Conservation (phyloP, 1,139 yeast genomes). For the Diutina neorugosa region DNA sequence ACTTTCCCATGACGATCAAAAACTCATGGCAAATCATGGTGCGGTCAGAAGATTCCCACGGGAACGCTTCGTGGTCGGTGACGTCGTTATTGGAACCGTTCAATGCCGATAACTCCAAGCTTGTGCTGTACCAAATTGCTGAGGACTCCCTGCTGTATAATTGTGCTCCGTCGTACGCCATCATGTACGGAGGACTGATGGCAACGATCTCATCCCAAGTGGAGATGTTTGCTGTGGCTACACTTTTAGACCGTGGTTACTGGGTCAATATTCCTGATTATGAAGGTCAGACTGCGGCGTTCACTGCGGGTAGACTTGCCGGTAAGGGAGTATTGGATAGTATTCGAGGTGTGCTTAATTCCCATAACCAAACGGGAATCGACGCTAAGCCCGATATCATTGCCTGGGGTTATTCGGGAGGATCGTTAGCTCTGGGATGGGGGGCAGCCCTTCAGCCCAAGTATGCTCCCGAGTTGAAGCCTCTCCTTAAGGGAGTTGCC, state of each 20-base stretch:
- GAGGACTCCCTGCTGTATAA: slow-evolving; percentile 8
- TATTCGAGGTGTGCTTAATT: slow-evolving; percentile 8
- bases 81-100: slow-evolving; percentile 8
- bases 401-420: slow-evolving; percentile 12
- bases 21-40: slow-evolving; percentile 8
- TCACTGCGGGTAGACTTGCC: slow-evolving; percentile 7
- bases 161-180: slow-evolving; percentile 9
- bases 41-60: slow-evolving; percentile 7
- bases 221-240: slow-evolving; percentile 6
- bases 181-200: slow-evolving; percentile 7
- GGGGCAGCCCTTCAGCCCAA: slow-evolving; percentile 3
- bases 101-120: slow-evolving; percentile 8
- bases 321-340: slow-evolving; percentile 9
- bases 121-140: slow-evolving; percentile 8
- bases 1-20: slow-evolving; percentile 5
- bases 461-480: slow-evolving; percentile 1
- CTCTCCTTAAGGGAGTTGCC: neutral
- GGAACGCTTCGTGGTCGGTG: slow-evolving; percentile 7
- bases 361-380: slow-evolving; percentile 8
- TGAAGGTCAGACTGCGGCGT: slow-evolving; percentile 9
- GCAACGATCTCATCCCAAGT: slow-evolving; percentile 6
- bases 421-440: slow-evolving; percentile 5
- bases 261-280: slow-evolving; percentile 9
- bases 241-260: slow-evolving; percentile 8
- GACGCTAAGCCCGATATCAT: slow-evolving; percentile 9